phyloP scores from a whole-genome alignment of 2,329 filamentous ascomycete genomes.

The Trichoderma citrinoviride region DNA sequence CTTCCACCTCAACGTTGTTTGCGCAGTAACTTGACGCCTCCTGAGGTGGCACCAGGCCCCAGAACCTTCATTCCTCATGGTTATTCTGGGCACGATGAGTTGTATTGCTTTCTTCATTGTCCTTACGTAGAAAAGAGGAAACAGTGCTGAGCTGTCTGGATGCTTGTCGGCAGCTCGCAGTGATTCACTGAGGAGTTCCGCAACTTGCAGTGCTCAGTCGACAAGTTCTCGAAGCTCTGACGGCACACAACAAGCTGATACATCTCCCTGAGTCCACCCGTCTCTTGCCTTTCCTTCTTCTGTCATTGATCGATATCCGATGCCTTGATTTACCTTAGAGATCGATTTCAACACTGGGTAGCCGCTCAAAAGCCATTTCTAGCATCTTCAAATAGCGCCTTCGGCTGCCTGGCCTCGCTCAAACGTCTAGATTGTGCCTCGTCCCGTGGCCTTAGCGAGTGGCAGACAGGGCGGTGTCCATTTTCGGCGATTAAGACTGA shows the following conservation, averaged over 20 bases:
- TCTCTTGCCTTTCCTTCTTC: neutral
- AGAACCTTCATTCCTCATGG: neutral
- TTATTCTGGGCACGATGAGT: neutral
- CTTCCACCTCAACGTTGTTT: no score
- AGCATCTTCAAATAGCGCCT: neutral
- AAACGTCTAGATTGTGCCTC: slow-evolving; percentile 27
- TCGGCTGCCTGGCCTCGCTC: neutral
- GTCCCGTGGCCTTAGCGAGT: slow-evolving; percentile 24
- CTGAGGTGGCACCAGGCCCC: neutral
- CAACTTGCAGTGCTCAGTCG: neutral
- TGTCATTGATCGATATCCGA: neutral
- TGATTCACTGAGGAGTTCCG: neutral
- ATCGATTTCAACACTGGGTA: neutral
- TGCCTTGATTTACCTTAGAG: neutral
- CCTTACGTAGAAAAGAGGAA: neutral
- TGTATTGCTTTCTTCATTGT: neutral
- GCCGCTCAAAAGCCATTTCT: neutral
- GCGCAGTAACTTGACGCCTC: neutral
- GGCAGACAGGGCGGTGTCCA: slow-evolving; percentile 16
- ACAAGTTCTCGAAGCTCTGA: neutral
- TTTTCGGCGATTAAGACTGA: slow-evolving; percentile 27
- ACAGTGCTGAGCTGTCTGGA: neutral
- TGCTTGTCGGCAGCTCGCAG: neutral
- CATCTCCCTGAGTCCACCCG: neutral
- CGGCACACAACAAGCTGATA: neutral